phyloP scores from a whole-genome alignment of 257 asterid genomes.

The Linderniella brevidens region DNA sequence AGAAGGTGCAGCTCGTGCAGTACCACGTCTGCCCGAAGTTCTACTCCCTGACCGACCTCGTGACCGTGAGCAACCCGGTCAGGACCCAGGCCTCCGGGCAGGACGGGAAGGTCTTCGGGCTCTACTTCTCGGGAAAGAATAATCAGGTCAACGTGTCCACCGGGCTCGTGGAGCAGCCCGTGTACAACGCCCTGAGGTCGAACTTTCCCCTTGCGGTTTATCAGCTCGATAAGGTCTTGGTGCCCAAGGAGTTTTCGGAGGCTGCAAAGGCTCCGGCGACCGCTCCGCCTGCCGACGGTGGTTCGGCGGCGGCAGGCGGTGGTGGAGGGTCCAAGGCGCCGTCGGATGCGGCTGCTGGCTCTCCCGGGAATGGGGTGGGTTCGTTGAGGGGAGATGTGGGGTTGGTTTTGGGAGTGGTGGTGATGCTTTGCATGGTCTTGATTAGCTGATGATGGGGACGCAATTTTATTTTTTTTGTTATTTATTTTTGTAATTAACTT shows the following conservation, averaged over 20 bases:
- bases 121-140: slow-evolving; percentile 26
- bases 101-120: slow-evolving; percentile 34
- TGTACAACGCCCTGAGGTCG: slow-evolving; percentile 34
- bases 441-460: too few relatives aligned
- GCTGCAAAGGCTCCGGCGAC: slow-evolving; percentile 29
- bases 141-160: slow-evolving; percentile 57
- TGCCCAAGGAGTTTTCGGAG: slow-evolving; percentile 33
- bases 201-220: slow-evolving; percentile 57
- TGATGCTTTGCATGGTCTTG: too few relatives aligned
- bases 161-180: slow-evolving; percentile 26
- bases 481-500: too few relatives aligned
- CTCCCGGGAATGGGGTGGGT: too few relatives aligned
- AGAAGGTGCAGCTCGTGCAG: slow-evolving; percentile 46
- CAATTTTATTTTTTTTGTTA: too few relatives aligned
- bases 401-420: too few relatives aligned
- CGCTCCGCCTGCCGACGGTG: slow-evolving; percentile 18
- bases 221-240: slow-evolving; percentile 53
- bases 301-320: not conserved
- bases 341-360: too few relatives aligned
- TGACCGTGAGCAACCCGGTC: slow-evolving; percentile 77
- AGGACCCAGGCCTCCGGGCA: slow-evolving; percentile 64
- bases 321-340: not conserved
- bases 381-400: too few relatives aligned
- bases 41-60: slow-evolving; percentile 32
- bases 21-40: slow-evolving; percentile 56